Evolutionary conservation across 169 alveolate species (phyloP), one percentile per base, ranked within the genome.

Genomic region (Plasmodium gaboni): DNA sequence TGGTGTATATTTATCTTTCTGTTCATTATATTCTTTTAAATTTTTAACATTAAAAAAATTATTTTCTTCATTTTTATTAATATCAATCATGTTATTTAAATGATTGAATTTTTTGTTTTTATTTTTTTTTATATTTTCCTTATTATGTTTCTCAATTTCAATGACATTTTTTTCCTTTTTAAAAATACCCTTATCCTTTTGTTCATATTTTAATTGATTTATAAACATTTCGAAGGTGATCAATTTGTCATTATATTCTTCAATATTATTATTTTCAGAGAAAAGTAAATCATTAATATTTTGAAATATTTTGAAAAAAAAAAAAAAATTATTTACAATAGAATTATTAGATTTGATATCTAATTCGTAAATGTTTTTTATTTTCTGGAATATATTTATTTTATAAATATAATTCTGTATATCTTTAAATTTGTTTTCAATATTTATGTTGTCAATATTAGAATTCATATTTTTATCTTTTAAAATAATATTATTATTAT

Each of bases 321-420:
- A 67, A 4, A 44, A 65, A 65, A 78, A 64, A 32, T 65, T 78
- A n/a, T 24, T 67, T 22, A 78, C 55, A 59, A 78, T 12, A 22
- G 64, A 42, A 44, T 78, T 57, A 38, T 50, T 24, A 3, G 60
- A 32, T 65, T 61, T 17, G 42, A 78, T 32, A 2, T 67, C 76
- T 22, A 78, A 44, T 44, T 78, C 80, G 17, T 78, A 78, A 19
- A 51, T 78, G 15, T 78, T 78, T 65, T 78, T 44, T 64, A 78
- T 65, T 65, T 78, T 78, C 53, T 69, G 72, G 44, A 78, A 78
- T 10, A 59, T 51, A 12, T 59, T 38, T 17, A 78, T 19, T 38
- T 78, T 17, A 51, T 78, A 78, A 15, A 78, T 78, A 32, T 26
- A 7, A 26, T 78, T 63, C 15, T 78, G 71, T 44, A 64, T 69